Percentiles rank a stretch among this genome's conserved stretches.
Conservation (phyloP, 768 basidiomycete genomes). For the Lepiota venenata region DNA sequence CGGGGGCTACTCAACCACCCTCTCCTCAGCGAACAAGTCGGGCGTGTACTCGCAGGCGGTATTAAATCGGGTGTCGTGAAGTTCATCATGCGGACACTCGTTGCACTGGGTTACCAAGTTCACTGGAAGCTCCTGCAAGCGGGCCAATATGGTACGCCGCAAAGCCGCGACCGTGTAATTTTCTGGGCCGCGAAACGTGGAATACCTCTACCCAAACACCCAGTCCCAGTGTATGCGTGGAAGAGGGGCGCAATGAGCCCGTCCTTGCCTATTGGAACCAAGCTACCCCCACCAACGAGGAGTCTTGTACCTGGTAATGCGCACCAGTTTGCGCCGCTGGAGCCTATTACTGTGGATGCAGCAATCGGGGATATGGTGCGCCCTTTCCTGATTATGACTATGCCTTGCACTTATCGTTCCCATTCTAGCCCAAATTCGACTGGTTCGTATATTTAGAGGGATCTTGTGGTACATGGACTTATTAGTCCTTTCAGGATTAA, state of each 20-base stretch:
- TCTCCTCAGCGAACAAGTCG: constrained; percentile 31
- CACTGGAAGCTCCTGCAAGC: constrained; percentile 65
- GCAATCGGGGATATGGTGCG: constrained; percentile 70
- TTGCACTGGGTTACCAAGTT: constrained; percentile 74
- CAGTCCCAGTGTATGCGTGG: constrained; percentile 58
- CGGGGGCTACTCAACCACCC: constrained; percentile 52
- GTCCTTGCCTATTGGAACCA: constrained; percentile 41
- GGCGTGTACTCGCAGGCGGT: constrained; percentile 24
- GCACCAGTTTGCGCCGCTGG: constrained; percentile 61
- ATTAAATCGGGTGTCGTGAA: constrained; percentile 63
- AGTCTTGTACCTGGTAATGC: constrained; percentile 30
- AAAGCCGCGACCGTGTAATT: constrained; percentile 63
- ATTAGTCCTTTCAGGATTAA: constrained; percentile 41
- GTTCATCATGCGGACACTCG: constrained; percentile 56
- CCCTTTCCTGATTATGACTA: constrained; percentile 12
- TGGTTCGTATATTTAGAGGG: constrained; percentile 40
- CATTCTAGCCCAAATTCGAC: constrained; percentile 58
- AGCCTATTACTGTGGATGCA: constrained; percentile 55
- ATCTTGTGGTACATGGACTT: not conserved
- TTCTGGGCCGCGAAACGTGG: constrained; percentile 65
- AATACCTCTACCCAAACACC: constrained; percentile 55
- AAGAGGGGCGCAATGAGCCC: constrained; percentile 27
- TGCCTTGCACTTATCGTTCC: constrained; percentile 5
- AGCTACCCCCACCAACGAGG: constrained; percentile 40
- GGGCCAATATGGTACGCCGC: constrained; percentile 70